Conservation (phyloP, 2,329 filamentous ascomycete genomes). For the Dothideomycetes sp. region DNA sequence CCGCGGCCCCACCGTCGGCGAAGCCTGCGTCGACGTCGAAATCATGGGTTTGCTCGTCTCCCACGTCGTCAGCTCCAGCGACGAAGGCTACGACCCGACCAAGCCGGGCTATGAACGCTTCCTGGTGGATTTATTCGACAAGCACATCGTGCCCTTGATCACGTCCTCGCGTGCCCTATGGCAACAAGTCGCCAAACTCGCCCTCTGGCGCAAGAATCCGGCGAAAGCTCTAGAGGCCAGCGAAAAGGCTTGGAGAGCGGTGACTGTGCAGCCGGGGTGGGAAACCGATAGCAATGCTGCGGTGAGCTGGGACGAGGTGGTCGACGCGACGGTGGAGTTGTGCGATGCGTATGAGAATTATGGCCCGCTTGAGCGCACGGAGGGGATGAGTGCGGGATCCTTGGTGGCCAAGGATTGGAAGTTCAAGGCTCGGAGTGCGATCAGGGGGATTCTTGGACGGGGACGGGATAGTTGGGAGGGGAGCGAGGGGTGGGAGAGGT, state of each 20-base stretch:
- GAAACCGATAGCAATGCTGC: constrained; percentile 46
- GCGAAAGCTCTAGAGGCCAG: constrained; percentile 66
- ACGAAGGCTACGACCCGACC: constrained; percentile 30
- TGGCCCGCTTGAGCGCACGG: constrained; percentile 35
- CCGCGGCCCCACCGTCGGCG: constrained; percentile 52
- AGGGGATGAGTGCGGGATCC: constrained; percentile 37
- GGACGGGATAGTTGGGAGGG: constrained; percentile 77
- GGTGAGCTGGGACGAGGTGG: constrained; percentile 57
- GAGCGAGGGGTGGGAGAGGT: constrained; percentile 52
- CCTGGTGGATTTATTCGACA: constrained; percentile 63
- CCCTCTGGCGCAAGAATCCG: constrained; percentile 62
- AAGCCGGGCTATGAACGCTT: constrained; percentile 45
- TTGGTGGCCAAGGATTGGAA: constrained; percentile 72
- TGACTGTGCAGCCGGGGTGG: constrained; percentile 44
- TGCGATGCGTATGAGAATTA: constrained; percentile 77
- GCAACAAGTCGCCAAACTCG: constrained; percentile 59
- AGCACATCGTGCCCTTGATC: constrained; percentile 68
- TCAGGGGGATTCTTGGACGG: constrained; percentile 72
- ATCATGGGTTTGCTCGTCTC: constrained; percentile 62
- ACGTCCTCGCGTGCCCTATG: constrained; percentile 69
- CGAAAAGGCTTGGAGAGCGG: constrained; percentile 81
- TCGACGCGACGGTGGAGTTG: constrained; percentile 68
- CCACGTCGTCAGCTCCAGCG: constrained; percentile 48
- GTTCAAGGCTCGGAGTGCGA: constrained; percentile 75
- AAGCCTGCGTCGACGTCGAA: constrained; percentile 65